These are phyloP conservation scores for Nannizzia gypsea DNA, from an alignment of 2,329 filamentous ascomycete species.

Conservation along the genomic window DNA sequence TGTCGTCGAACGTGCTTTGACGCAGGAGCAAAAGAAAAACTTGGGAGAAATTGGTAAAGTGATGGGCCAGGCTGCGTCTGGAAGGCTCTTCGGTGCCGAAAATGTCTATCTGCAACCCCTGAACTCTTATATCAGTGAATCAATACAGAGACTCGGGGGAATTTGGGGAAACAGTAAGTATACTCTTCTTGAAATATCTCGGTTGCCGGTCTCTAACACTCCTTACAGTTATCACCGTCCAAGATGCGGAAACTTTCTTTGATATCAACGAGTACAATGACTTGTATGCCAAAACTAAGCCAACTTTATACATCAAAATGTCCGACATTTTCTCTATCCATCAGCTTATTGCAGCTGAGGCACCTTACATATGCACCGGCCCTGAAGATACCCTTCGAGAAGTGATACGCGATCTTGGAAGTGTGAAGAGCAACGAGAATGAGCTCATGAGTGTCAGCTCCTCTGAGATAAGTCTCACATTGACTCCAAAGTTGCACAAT, in stretches of 20 bases:
- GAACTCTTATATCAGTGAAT: conserved; percentile 80
- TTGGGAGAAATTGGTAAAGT: conserved; percentile 84
- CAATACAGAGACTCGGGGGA: conserved; percentile 63
- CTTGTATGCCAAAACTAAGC: conserved; percentile 88
- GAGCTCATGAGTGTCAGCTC: conserved; percentile 81
- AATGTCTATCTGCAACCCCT: conserved; percentile 93
- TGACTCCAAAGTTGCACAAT: conserved; percentile 81
- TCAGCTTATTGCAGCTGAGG: conserved; percentile 68
- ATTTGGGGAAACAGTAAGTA: conserved; percentile 56
- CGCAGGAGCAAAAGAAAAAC: conserved; percentile 86
- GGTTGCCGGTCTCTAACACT: neutral
- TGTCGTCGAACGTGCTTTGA: conserved; percentile 77
- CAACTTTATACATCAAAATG: conserved; percentile 99
- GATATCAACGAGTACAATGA: conserved; percentile 99
- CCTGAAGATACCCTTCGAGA: conserved; percentile 83
- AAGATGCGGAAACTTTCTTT: conserved; percentile 80
- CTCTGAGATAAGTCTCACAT: conserved; percentile 78
- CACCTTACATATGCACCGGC: conserved; percentile 62
- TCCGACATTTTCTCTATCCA: conserved; percentile 95
- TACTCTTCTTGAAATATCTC: neutral
- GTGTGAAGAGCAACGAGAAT: conserved; percentile 89
- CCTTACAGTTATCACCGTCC: conserved; percentile 59
- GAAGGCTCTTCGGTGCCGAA: conserved; percentile 80
- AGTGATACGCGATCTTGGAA: conserved; percentile 85
- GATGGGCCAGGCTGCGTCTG: conserved; percentile 75